Evolutionary conservation across 2,329 filamentous ascomycete genomes (phyloP).

Genomic region (Pyrenophora seminiperda): DNA sequence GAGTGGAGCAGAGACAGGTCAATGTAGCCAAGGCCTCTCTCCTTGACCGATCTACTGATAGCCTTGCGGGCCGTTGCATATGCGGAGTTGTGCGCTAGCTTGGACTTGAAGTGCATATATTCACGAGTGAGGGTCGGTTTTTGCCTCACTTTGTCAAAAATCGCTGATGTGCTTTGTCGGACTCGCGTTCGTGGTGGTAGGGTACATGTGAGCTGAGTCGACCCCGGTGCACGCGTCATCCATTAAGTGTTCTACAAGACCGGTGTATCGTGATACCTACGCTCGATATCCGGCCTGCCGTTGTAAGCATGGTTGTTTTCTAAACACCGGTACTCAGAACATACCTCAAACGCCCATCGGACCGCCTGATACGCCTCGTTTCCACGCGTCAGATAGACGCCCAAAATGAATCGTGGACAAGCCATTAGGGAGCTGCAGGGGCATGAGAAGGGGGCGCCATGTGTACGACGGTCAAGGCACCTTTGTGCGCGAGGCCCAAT

Average conservation of each 20-base stretch:
- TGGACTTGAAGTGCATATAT: slow-evolving; percentile 80
- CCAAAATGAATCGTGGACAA: slow-evolving; percentile 72
- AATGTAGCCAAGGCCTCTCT: slow-evolving; percentile 72
- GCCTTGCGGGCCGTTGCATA: slow-evolving; percentile 71
- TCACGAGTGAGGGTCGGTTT: slow-evolving; percentile 63
- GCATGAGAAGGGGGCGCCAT: slow-evolving; percentile 24
- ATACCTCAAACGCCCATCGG: slow-evolving; percentile 60
- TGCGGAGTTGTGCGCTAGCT: slow-evolving; percentile 69
- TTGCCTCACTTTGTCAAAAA: slow-evolving; percentile 58
- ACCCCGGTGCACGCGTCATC: slow-evolving; percentile 45
- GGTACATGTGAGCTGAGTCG: slow-evolving; percentile 68
- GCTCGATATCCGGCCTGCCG: slow-evolving; percentile 54
- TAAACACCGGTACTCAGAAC: slow-evolving; percentile 30
- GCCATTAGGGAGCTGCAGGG: slow-evolving; percentile 60
- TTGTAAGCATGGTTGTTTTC: slow-evolving; percentile 24
- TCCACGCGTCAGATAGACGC: slow-evolving; percentile 73
- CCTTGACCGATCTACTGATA: slow-evolving; percentile 68
- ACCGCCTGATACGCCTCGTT: slow-evolving; percentile 64
- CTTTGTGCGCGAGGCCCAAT: slow-evolving; percentile 52
- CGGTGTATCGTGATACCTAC: slow-evolving; percentile 30
- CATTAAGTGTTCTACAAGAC: slow-evolving; percentile 29
- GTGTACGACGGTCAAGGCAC: slow-evolving; percentile 23
- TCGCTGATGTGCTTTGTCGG: slow-evolving; percentile 67
- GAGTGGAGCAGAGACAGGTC: slow-evolving; percentile 81
- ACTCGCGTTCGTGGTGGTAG: slow-evolving; percentile 75